Base-by-base conservation (phyloP, 2,329 filamentous ascomycete genomes). In the Penicillium sp. region DNA sequence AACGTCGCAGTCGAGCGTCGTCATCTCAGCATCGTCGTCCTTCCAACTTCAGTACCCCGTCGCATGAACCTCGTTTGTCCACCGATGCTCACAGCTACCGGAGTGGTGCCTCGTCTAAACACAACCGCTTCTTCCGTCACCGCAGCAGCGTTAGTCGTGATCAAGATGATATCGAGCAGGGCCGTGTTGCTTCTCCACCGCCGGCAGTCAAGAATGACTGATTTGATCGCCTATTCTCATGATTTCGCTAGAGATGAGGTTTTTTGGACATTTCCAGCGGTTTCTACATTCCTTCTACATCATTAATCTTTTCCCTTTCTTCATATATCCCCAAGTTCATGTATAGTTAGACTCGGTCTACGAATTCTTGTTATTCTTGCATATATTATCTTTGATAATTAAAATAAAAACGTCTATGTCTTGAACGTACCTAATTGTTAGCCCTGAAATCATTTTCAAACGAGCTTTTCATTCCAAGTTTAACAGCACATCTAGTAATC, bases 121-220 rank as follows among this genome's bases (percentile, higher is more conserved):
- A 82, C 7, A 87, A 87, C 60, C 80, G 86, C 3, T 88, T 89
- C 75, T 85, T 89, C 71, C 75, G 80, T 35, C 80, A 84, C n/a
- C 72, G 71, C 53, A 73, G 66, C 26, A 68, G 61, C 49, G 54
- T 63, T 51, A 64, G 60, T 49, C 65, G 61, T 10, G 67, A 68
- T 33, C 65, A 77, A 9, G 76, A 70, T 3, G 74, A 81, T 57
- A 63, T 82, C 63, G 80, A 79, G 53, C 78, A 81, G 60, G 80
- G 78, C 9, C 77, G 79, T 56, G 79, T 74, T 10, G 76, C 77
- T 24, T 19, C 48, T 24, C 52, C 59, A 8, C 56, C 58, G 9
- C 29, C 60, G 1, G 29, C 37, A 9, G 31, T 47, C 26, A 49
- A 49, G n/a, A 21, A 39, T 42, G 48, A 49, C 11, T 49, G 48